Base-by-base conservation (phyloP, 225 moss, liverwort and hornwort species). In the Pleurozium schreberi region DNA sequence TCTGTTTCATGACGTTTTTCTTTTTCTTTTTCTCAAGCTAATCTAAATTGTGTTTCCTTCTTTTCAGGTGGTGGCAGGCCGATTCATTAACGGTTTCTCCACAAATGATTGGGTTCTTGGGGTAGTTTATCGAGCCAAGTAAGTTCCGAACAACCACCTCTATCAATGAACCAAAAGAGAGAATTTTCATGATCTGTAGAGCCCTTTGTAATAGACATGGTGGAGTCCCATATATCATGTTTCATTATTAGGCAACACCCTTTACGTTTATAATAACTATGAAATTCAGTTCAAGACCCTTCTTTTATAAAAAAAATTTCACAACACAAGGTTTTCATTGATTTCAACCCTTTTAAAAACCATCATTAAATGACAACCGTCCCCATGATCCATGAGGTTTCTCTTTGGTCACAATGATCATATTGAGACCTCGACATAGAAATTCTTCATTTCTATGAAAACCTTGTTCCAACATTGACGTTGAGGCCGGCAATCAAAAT, bases 41-140 rank as follows among this genome's bases (percentile, higher is more conserved):
- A 45, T 77, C 43, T 68, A 61, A 77, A 22, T 84, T 89, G 12
- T 64, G 42, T 65, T 75, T 61, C 58, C 13, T 49, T 52, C 49
- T 61, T 79, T 80, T 61, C 94, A 98, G 98, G 97, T 99, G 79
- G 98, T 97, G 73, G 93, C 98, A 68, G 98, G 98, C 43, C 94
- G 98, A 63, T 96, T 99, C 50, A 91, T 99, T 43, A 99, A 99
- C 43, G 97, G 94, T 9, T 99, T 95, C 83, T 99, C 98, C 33
- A 92, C 95, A 28, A 99, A 93, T 64, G 98, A 99, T 90, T 99
- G 98, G 98, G 97, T 99, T 22, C 96, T 99, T 82, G 98, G 97
- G 65, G 88, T 99, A 70, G 93, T 94, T 76, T 99, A 97, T 89
- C 93, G 98, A 82, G 96, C 97, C 10, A 99, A 96, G 98, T 98